phyloP scores from a whole-genome alignment of 768 basidiomycete genomes.

The Leccinum arenicola region DNA sequence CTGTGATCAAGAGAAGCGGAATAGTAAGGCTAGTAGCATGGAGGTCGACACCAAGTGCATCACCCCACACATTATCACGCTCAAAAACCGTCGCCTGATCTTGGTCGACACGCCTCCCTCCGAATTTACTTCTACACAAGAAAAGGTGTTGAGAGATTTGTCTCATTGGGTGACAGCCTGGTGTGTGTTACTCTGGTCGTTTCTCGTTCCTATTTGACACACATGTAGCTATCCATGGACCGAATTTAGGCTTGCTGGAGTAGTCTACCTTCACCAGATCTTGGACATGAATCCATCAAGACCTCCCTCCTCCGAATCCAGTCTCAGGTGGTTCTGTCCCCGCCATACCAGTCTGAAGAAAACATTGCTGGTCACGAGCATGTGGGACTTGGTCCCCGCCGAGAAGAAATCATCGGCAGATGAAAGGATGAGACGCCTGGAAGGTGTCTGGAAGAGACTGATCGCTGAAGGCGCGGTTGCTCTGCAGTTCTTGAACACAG shows the following conservation, averaged over 20 bases:
- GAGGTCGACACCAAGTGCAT: neutral
- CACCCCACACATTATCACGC: neutral
- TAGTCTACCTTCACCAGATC: neutral
- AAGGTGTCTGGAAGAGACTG: neutral
- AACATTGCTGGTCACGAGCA: neutral
- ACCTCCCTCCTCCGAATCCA: neutral
- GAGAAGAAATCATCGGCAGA: neutral
- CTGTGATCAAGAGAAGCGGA: neutral
- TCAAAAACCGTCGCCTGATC: neutral
- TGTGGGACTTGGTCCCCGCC: neutral
- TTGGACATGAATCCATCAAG: neutral
- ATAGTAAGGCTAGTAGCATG: neutral
- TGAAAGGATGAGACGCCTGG: neutral
- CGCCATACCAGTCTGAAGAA: neutral
- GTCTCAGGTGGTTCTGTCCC: neutral
- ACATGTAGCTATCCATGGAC: neutral
- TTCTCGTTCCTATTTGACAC: neutral
- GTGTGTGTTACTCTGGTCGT: neutral
- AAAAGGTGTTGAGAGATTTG: neutral
- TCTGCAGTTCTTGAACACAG: neutral
- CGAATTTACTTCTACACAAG: neutral
- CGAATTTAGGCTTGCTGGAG: neutral
- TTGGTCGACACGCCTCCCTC: neutral
- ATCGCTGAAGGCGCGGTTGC: neutral
- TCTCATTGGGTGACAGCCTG: neutral